Base-by-base conservation (phyloP, 164 flowering plant genomes). In the Pachysandra terminalis region DNA sequence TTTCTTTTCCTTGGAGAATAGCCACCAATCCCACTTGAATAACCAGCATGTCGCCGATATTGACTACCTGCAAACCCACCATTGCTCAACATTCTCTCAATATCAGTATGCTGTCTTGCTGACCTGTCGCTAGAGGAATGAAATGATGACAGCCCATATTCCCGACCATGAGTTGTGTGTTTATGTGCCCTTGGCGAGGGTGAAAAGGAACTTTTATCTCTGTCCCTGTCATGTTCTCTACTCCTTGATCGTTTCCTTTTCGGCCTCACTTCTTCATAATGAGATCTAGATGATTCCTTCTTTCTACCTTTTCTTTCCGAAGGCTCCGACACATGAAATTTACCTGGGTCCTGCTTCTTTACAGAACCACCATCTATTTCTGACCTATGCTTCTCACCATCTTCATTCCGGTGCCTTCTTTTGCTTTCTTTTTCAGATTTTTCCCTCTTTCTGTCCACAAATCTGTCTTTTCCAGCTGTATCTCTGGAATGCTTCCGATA, bases 1-100 rank as follows among this genome's bases (percentile, higher is more conserved):
- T 79, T 91, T 76, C 96, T 85, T 83, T 91, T 96, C 78, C 98
- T 86, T 9, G 99, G 99, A 14, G 99, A 96, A 81, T 96, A 96
- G 17, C 99, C 97, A 64, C 99, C 98, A 75, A 93, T 96, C 65
- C 90, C 84, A 79, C 95, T 87, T 63, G 80, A 64, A 67, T 76
- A 81, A 5, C 71, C 86, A 72, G 77, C 78, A 73, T 84, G 83
- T 56, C 85, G 78, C 28, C 76, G 72, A 68, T 81, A 70, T 59
- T 82, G 85, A 64, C 83, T 78, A 70, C 68, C 74, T 57, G 81
- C 79, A 66, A 67, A 58, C 19, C 71, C 71, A 68, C 88, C 89
- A 81, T 84, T 91, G 66, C 67, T 79, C 0, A 83, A 66, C 32
- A 73, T 68, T 71, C 68, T 85, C 32, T 86, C 90, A 63, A 62